A percentile compares a stretch with the other conserved stretches of the same genome.
Conservation (phyloP, 208 protist genomes). For the Leishmania turanica region DNA sequence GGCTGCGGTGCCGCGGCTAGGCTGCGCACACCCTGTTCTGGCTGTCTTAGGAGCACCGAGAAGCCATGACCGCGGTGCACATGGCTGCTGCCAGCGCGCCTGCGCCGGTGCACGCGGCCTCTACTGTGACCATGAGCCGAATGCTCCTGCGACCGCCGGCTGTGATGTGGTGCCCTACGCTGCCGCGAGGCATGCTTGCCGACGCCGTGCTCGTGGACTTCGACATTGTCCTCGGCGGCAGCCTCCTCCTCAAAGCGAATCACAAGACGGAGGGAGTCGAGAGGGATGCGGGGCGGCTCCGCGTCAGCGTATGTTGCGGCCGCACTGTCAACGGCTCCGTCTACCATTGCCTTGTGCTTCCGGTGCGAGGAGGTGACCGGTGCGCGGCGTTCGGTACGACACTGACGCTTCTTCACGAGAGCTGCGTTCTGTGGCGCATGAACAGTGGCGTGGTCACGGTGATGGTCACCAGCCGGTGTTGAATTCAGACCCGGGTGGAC, state of each 20-base stretch:
- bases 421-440: neutral
- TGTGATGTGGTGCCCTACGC: neutral
- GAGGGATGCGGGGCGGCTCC: neutral
- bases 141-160: neutral
- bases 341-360: neutral
- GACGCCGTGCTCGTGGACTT: neutral
- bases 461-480: neutral
- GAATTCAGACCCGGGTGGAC: neutral
- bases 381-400: neutral
- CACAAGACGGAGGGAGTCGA: slow-evolving; percentile 17
- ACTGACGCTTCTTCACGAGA: neutral
- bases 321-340: neutral
- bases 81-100: neutral
- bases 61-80: neutral
- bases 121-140: neutral
- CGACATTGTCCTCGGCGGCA: neutral
- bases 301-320: neutral
- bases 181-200: neutral
- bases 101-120: neutral
- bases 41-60: neutral
- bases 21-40: neutral
- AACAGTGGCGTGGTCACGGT: neutral
- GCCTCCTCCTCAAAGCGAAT: neutral
- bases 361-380: neutral
- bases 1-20: neutral